These are phyloP conservation scores for Calonectria pseudoreteaudii DNA, from an alignment of 2,329 filamentous ascomycete genomes.

Conservation along the genomic window DNA sequence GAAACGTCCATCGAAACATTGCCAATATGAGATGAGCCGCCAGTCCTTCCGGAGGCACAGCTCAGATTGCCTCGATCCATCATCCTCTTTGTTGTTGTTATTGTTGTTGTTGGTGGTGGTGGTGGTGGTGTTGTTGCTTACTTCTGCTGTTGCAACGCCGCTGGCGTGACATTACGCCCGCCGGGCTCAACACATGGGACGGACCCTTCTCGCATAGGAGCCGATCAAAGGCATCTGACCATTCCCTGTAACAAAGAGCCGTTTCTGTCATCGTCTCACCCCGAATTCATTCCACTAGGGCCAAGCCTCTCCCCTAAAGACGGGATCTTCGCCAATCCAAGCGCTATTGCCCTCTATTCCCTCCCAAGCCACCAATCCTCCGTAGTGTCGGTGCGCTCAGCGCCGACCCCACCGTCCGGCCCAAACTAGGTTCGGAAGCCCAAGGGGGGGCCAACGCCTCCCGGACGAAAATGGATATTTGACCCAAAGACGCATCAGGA, in stretches of 20 bases:
- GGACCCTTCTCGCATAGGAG: neutral
- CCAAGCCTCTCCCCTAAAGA: neutral
- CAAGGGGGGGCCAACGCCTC: neutral
- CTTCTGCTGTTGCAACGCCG: neutral
- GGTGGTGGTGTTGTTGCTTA: too few relatives aligned
- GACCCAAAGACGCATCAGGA: constrained; percentile 1
- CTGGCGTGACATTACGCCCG: constrained; percentile 5
- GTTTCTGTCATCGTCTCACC: constrained; percentile 6
- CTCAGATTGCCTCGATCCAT: neutral
- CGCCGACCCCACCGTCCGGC: neutral
- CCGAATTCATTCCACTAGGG: constrained; percentile 2
- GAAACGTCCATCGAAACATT: neutral
- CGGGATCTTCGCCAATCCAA: constrained; percentile 13
- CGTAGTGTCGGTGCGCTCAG: neutral
- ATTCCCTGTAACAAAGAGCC: constrained; percentile 1
- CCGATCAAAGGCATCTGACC: constrained; percentile 9
- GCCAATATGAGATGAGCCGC: neutral
- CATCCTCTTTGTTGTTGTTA: neutral
- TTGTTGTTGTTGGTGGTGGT: neutral
- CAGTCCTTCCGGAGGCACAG: neutral
- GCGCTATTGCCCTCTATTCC: neutral
- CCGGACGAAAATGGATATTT: neutral
- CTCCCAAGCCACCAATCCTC: constrained; percentile 8
- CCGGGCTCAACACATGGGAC: neutral
- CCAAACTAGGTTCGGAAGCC: neutral